phyloP scores from a whole-genome alignment of 2,329 filamentous ascomycete species.

The Dothideomycetes sp. region DNA sequence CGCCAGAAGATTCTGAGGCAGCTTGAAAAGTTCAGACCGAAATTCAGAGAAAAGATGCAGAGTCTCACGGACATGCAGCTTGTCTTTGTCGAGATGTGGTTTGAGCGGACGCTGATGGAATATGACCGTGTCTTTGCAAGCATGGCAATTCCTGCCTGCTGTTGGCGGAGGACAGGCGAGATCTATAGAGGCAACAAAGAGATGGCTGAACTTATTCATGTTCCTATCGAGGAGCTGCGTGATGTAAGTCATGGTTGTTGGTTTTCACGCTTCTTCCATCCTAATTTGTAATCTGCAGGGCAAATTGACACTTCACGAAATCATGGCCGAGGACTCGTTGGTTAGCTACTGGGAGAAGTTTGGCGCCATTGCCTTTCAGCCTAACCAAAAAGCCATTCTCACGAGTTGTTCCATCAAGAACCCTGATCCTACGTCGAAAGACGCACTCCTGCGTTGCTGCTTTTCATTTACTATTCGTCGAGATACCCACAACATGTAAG shows the following conservation, averaged over 20 bases:
- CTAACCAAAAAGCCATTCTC: conserved; percentile 83
- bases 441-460: conserved; percentile 76
- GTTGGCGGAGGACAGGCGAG: conserved; percentile 92
- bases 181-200: conserved; percentile 97
- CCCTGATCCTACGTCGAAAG: conserved; percentile 53
- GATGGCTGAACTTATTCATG: conserved; percentile 93
- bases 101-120: conserved; percentile 90
- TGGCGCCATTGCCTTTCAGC: conserved; percentile 92
- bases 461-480: conserved; percentile 95
- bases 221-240: conserved; percentile 79
- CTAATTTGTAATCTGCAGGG: conserved; percentile 48
- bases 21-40: conserved; percentile 84
- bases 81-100: conserved; percentile 97
- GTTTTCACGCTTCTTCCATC: conserved; percentile 10
- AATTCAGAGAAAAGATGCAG: conserved; percentile 92
- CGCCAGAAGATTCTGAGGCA: conserved; percentile 88
- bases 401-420: conserved; percentile 88
- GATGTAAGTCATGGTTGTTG: conserved; percentile 54
- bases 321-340: conserved; percentile 86
- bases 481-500: conserved; percentile 94
- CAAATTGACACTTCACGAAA: conserved; percentile 88
- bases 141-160: conserved; percentile 97
- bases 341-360: conserved; percentile 99
- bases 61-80: conserved; percentile 87
- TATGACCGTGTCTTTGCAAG: conserved; percentile 97